These are phyloP conservation scores for Scheffersomyces titani DNA, from an alignment of 1,139 yeast genomes.

Conservation along the genomic window DNA sequence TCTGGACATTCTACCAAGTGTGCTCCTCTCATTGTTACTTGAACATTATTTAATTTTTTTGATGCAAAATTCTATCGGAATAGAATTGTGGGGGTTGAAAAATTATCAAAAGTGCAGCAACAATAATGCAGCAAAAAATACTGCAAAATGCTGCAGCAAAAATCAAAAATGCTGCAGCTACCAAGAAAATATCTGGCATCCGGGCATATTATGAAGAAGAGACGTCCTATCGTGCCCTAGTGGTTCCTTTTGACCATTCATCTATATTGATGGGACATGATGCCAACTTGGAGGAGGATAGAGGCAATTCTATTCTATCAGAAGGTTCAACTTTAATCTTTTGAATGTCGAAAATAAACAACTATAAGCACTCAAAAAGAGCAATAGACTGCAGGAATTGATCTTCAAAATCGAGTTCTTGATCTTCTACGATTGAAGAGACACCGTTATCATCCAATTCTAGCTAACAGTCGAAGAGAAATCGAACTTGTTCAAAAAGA, in stretches of 20 bases:
- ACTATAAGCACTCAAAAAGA: constrained; percentile 7
- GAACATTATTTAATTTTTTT: not conserved
- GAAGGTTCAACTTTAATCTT: constrained; percentile 25
- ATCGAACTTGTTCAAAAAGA: constrained; percentile 49
- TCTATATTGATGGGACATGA: no score
- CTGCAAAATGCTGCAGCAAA: not conserved
- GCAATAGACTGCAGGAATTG: constrained; percentile 36
- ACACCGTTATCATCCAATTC: constrained; percentile 24
- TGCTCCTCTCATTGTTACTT: not conserved
- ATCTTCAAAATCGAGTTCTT: constrained; percentile 70
- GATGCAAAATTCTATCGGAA: not conserved
- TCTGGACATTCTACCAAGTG: not conserved
- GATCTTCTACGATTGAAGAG: constrained; percentile 73
- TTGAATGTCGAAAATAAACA: constrained; percentile 1
- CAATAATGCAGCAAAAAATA: not conserved
- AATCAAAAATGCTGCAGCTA: not conserved
- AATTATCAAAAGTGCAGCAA: not conserved
- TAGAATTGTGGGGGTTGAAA: not conserved
- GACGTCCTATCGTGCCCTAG: no score
- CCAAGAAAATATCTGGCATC: no score
- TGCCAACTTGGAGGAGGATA: constrained; percentile 55
- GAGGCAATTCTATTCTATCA: constrained; percentile 58
- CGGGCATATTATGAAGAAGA: no score
- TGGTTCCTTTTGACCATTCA: no score
- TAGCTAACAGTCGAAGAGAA: constrained; percentile 49